A percentile compares a stretch with the other conserved stretches of the same genome.
Evolutionary conservation across 305 asterid species (phyloP).

Genomic region (Rubia balearica): DNA sequence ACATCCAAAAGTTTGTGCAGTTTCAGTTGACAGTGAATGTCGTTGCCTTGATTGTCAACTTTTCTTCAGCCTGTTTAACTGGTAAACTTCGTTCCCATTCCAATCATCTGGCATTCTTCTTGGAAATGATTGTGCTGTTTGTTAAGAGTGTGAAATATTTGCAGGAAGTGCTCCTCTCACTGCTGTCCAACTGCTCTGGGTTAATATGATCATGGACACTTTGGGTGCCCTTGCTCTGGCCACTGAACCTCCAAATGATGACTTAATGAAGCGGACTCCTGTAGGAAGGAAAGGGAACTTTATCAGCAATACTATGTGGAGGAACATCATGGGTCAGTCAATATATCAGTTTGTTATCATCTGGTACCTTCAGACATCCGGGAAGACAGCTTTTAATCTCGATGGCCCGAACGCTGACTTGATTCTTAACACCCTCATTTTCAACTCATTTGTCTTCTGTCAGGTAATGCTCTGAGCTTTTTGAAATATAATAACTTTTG

Average conservation of each 20-base stretch:
- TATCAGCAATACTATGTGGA: conserved; percentile 90
- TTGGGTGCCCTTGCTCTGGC: conserved; percentile 95
- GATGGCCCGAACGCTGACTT: conserved; percentile 58
- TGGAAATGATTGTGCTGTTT: not conserved
- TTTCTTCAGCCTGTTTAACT: conserved; percentile 91
- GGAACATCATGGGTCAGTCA: conserved; percentile 83
- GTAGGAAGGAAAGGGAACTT: conserved; percentile 89
- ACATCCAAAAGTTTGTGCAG: conserved; percentile 87
- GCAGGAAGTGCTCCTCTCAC: conserved; percentile 87
- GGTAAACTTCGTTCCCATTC: conserved; percentile 31
- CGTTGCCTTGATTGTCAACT: conserved; percentile 89
- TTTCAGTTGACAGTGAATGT: conserved; percentile 93
- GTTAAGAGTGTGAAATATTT: conserved; percentile 5
- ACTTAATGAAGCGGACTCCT: conserved; percentile 67
- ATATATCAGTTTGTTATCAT: conserved; percentile 75
- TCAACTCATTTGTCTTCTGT: conserved; percentile 92
- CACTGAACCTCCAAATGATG: conserved; percentile 86
- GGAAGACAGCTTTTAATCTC: conserved; percentile 55
- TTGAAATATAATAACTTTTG: not conserved
- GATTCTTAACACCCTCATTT: conserved; percentile 78
- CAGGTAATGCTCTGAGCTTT: conserved; percentile 43
- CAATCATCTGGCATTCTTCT: conserved; percentile 4
- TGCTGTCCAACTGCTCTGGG: conserved; percentile 96
- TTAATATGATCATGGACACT: conserved; percentile 97
- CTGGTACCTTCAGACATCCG: conserved; percentile 86